phyloP scores from a whole-genome alignment of 2,329 filamentous ascomycete genomes.

The Ophiostoma sp. region DNA sequence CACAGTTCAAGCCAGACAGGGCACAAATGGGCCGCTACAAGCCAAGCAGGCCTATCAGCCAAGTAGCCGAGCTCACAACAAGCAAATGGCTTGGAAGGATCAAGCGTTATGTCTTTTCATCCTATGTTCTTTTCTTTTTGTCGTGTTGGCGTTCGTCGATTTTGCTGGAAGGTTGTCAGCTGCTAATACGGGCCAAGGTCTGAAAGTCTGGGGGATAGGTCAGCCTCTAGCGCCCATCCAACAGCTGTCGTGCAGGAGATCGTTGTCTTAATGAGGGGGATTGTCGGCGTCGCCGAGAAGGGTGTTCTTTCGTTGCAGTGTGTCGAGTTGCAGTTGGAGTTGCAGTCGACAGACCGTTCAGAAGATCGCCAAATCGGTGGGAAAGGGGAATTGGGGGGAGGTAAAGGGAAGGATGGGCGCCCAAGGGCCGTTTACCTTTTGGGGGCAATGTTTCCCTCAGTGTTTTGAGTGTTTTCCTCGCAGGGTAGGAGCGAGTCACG shows the following conservation, averaged over 20 bases:
- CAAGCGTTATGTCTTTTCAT: not conserved
- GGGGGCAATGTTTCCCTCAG: not conserved
- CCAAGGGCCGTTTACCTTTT: not conserved
- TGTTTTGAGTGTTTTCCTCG: too few relatives aligned
- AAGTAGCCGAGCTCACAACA: not conserved
- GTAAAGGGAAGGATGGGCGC: not conserved
- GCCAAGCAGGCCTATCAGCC: not conserved
- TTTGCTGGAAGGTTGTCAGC: not conserved
- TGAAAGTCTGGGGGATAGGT: not conserved
- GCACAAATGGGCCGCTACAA: not conserved
- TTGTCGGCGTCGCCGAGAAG: slow-evolving; percentile 8
- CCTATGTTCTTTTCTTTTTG: not conserved
- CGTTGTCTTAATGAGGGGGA: not conserved
- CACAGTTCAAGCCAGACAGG: not conserved
- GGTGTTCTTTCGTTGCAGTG: not conserved
- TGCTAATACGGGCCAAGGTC: not conserved
- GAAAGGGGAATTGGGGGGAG: not conserved
- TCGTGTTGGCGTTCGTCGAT: not conserved
- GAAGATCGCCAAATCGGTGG: not conserved
- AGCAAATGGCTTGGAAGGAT: not conserved
- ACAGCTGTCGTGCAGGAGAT: not conserved
- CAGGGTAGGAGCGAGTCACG: not conserved
- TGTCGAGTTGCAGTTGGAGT: not conserved
- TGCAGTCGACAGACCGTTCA: not conserved
- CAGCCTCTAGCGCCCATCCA: not conserved